Base-by-base conservation (phyloP, 169 alveolate species). In the Plasmodium vivax region DNA sequence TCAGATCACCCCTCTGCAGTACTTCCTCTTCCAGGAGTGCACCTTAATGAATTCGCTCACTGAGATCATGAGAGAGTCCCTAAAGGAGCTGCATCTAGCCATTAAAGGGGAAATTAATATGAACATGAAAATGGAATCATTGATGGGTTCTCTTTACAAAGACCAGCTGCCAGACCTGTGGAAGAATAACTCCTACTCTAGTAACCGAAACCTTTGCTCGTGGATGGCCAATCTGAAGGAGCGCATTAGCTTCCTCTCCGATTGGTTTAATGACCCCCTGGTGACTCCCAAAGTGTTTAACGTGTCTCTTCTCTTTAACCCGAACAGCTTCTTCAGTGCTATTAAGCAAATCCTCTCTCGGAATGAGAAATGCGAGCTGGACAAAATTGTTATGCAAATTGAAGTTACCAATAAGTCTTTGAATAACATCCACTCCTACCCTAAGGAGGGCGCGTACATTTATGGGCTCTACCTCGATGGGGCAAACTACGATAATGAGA, bases 251-350 rank as follows among this genome's bases (percentile, higher is more conserved):
- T 98, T 98, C 95, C 95, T 99, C 77, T 95, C 97, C 45, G 97
- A 96, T 74, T 99, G 99, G 98, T 98, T 97, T 95, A 98, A 98
- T 73, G 99, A 98, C 92, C 99, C 99, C 23, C 79, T 96, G 77
- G 94, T 85, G 34, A 97, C 98, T 80, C 99, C 99, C 19, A 98
- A 97, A 96, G 99, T 97, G 56, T 98, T 98, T 73, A 97, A 97
- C 94, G 93, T 98, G 41, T 96, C 99, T 54, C 97, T 98, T 96
- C 95, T 98, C 85, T 98, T 98, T 96, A 98, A 98, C 93, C 99
- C 99, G 2, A 97, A 98, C 93, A 98, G 99, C 45, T 99, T 98
- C 97, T 97, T 99, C 90, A 99, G 99, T 23, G 99, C 99, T n/a
- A 98, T 99, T 92, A 98, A 98, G 93, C 99, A 99, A 97, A 97